Conservation (phyloP, 352 stramenopile species). For the Pythium rhizo-oryzae region DNA sequence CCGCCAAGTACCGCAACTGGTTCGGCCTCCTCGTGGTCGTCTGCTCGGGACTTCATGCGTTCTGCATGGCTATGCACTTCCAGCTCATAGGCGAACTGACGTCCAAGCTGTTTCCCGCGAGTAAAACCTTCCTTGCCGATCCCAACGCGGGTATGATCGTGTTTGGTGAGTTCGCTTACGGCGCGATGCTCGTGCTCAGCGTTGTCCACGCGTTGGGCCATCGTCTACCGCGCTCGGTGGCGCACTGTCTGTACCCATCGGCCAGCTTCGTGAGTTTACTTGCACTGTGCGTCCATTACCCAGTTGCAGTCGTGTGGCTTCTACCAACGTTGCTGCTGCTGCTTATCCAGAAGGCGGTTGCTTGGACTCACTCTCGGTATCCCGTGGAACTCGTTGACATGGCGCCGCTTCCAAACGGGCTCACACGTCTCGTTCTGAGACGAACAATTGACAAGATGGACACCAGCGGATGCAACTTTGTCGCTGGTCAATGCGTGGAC, state of each 20-base stretch:
- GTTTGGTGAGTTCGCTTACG: conserved; percentile 33
- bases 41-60: conserved; percentile 22
- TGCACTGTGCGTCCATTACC: conserved; percentile 34
- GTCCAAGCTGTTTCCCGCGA: conserved; percentile 29
- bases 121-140: conserved; percentile 19
- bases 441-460: background rate
- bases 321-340: conserved; percentile 32
- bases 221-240: conserved; percentile 11
- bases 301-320: conserved; percentile 30
- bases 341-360: conserved; percentile 23
- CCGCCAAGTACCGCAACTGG: conserved; percentile 35
- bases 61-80: conserved; percentile 33
- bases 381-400: conserved; percentile 37
- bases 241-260: conserved; percentile 24
- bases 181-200: conserved; percentile 29
- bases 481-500: conserved; percentile 35
- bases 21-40: conserved; percentile 23
- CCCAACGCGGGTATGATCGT: conserved; percentile 26
- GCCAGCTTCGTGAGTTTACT: conserved; percentile 23
- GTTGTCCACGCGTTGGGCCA: conserved; percentile 18
- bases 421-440: conserved; percentile 31
- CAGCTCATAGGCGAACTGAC: conserved; percentile 17
- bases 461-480: conserved; percentile 11
- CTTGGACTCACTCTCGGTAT: conserved; percentile 23
- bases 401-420: conserved; percentile 30